These are phyloP conservation scores for Mycena chlorophos DNA, from an alignment of 768 basidiomycete species.

Conservation along the genomic window DNA sequence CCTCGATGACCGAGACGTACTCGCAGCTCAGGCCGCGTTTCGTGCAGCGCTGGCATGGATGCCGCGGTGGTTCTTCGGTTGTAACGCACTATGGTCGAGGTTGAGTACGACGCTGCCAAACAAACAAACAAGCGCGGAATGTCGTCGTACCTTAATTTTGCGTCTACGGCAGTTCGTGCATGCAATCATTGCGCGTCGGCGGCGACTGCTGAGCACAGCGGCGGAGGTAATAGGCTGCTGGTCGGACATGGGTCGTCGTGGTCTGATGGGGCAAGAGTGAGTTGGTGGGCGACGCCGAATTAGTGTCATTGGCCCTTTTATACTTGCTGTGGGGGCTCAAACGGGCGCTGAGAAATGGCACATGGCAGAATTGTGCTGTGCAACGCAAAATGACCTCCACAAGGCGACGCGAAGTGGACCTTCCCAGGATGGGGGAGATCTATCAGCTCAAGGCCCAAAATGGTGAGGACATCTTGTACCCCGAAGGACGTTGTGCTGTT, in stretches of 20 bases:
- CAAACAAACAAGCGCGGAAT: neutral
- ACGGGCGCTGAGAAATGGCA: slow-evolving; percentile 16
- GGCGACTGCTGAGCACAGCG: slow-evolving; percentile 16
- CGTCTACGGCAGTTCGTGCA: slow-evolving; percentile 54
- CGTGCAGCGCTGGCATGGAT: slow-evolving; percentile 43
- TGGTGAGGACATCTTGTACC: slow-evolving; percentile 8
- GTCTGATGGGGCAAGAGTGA: neutral
- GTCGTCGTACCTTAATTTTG: slow-evolving; percentile 52
- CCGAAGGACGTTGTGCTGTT: slow-evolving; percentile 2
- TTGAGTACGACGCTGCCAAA: slow-evolving; percentile 1
- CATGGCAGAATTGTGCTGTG: slow-evolving; percentile 21
- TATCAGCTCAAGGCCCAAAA: slow-evolving; percentile 9
- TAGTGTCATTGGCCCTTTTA: slow-evolving; percentile 1
- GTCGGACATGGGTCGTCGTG: slow-evolving; percentile 9
- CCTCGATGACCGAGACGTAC: slow-evolving; percentile 43
- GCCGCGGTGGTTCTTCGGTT: slow-evolving; percentile 25
- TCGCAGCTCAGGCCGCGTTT: slow-evolving; percentile 39
- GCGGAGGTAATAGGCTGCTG: slow-evolving; percentile 7
- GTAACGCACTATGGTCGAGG: slow-evolving; percentile 30
- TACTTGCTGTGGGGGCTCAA: slow-evolving; percentile 21
- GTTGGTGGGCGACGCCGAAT: neutral
- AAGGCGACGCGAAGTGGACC: slow-evolving; percentile 3
- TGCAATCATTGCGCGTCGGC: slow-evolving; percentile 50
- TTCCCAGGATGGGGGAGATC: slow-evolving; percentile 15
- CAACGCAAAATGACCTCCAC: slow-evolving; percentile 15